Evolutionary conservation across 2,329 filamentous ascomycete genomes (phyloP), one percentile per base, ranked within the genome.

Genomic region (Talaromyces sp.): DNA sequence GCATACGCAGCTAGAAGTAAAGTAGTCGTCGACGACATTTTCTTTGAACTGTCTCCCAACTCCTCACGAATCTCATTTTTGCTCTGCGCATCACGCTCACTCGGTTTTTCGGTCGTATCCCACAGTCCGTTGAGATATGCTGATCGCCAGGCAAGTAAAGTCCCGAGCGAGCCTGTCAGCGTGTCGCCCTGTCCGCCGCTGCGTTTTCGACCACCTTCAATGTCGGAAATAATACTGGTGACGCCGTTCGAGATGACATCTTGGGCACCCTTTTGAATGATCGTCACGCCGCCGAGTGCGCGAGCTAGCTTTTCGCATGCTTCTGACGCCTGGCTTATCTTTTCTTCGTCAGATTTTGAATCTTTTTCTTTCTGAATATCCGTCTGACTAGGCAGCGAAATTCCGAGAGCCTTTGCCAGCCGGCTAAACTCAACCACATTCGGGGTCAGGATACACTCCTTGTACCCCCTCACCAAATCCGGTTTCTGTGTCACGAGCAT

Each of bases 161-260:
- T 97, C 1, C 90, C 94, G 65, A 99, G 79, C 35, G 87, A 87
- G 1, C 94, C 94, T 0, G 94, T 97, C 65, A 99, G 79, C 3
- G 94, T 97, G 76, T 99, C 94, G 1, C 94, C 94, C 77, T 99
- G 94, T 0, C 94, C 94, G 54, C 93, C 94, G 61, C 90, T 93
- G 65, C 94, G 83, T 84, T 99, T 99, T 73, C 86, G 76, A 0
- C 93, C 93, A 9, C 94, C 94, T 69, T 85, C 77, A 2, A 92
- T 77, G 66, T 96, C 92, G 27, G 88, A 89, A 0, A 89, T 79
- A 27, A 92, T 76, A n/a, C 90, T 96, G 58, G 81, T 81, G 61
- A 83, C 79, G 12, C 92, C 91, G 68, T 96, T 90, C 2, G 88
- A 91, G 62, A 99, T 90, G 65, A 88, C 86, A 75, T 99, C 94